Percentiles rank a stretch among this genome's conserved stretches.
Evolutionary conservation across 805 yeast species (phyloP).

Genomic region (Wickerhamiella brachini): DNA sequence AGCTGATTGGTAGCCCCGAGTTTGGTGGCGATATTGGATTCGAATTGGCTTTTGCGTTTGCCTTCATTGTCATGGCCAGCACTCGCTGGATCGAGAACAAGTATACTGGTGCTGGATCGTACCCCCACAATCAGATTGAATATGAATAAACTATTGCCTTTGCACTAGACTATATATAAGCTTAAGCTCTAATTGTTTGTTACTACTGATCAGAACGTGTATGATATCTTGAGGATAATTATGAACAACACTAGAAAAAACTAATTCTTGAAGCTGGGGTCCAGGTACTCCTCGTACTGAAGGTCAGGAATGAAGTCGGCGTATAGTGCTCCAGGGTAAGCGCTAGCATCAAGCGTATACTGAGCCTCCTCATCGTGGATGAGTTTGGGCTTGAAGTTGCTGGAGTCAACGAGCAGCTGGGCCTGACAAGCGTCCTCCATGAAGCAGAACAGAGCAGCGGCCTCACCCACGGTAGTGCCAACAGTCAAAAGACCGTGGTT

Average conservation of each 20-base stretch:
- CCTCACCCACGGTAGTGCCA: conserved; percentile 60
- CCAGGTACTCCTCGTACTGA: conserved; percentile 10
- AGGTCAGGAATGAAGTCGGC: conserved; percentile 36
- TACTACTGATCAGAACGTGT: no score
- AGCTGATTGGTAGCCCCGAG: conserved; percentile 35
- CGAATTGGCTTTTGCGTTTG: conserved; percentile 55
- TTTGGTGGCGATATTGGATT: conserved; percentile 80
- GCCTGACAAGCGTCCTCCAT: conserved; percentile 53
- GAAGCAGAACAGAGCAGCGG: conserved; percentile 49
- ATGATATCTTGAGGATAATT: neutral
- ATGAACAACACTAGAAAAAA: neutral
- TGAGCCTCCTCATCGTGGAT: conserved; percentile 52
- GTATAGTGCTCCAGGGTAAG: conserved; percentile 56
- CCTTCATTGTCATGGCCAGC: conserved; percentile 35
- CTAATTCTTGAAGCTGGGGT: conserved; percentile 10
- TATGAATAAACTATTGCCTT: neutral
- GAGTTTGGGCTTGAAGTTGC: conserved; percentile 30
- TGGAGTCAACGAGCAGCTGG: conserved; percentile 52
- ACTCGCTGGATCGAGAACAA: conserved; percentile 18
- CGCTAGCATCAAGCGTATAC: conserved; percentile 44
- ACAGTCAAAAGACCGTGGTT: conserved; percentile 65
- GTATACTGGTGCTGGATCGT: conserved; percentile 4
- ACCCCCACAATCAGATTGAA: neutral
- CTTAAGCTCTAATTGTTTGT: neutral
- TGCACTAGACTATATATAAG: neutral